Percentiles rank a stretch among this genome's conserved stretches.
phyloP scores from a whole-genome alignment of 306 rosid genomes.

The Vigna mungo region DNA sequence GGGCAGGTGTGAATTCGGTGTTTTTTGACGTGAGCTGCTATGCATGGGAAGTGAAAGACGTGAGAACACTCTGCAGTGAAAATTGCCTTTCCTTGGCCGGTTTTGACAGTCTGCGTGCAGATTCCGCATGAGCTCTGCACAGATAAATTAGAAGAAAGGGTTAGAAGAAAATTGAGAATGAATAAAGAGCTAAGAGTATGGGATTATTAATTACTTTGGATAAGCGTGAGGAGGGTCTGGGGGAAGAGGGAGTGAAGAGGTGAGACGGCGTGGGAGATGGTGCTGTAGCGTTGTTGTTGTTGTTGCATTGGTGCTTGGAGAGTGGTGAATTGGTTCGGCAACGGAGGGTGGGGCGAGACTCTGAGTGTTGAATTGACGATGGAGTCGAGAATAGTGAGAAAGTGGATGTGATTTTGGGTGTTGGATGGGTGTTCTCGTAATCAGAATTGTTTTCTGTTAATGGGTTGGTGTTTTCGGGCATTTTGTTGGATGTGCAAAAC shows the following conservation, averaged over 20 bases:
- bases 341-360: conserved; percentile 58
- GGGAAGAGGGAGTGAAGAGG: conserved; percentile 50
- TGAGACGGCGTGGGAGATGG: conserved; percentile 16
- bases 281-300: conserved; percentile 16
- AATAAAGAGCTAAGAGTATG: background rate
- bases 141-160: background rate
- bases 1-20: conserved; percentile 66
- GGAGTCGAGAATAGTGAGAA: conserved; percentile 76
- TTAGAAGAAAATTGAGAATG: background rate
- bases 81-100: conserved; percentile 88
- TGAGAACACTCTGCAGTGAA: conserved; percentile 96
- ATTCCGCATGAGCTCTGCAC: conserved; percentile 83
- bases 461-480: conserved; percentile 27
- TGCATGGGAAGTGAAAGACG: conserved; percentile 86
- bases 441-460: conserved; percentile 23
- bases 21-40: conserved; percentile 68
- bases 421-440: conserved; percentile 38
- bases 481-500: conserved; percentile 63
- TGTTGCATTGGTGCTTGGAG: conserved; percentile 61
- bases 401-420: conserved; percentile 57
- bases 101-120: conserved; percentile 69
- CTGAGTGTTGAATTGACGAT: conserved; percentile 65
- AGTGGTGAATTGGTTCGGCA: conserved; percentile 70
- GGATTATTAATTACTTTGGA: conserved; percentile 59
- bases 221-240: conserved; percentile 63